Evolutionary conservation across 2,329 filamentous ascomycete genomes (phyloP).

Genomic region (Pestalotiopsis sp.): DNA sequence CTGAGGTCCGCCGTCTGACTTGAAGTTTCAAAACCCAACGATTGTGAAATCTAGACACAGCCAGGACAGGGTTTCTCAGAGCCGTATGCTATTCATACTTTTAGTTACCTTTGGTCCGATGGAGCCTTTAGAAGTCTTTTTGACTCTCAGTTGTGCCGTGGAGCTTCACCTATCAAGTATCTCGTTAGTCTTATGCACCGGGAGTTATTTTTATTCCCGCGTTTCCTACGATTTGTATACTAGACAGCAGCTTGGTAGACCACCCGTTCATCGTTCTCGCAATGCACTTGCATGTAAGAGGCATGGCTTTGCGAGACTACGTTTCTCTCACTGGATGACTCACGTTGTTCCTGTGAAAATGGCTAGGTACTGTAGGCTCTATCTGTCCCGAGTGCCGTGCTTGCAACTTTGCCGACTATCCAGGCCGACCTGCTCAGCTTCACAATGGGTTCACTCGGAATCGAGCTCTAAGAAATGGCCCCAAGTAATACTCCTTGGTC

Average conservation of each 20-base stretch:
- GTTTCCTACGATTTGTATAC: neutral
- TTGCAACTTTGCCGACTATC: neutral
- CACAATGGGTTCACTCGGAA: neutral
- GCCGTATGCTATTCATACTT: too few relatives aligned
- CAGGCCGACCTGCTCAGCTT: neutral
- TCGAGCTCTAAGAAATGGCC: neutral
- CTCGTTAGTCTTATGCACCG: neutral
- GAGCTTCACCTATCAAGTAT: neutral
- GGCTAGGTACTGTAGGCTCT: too few relatives aligned
- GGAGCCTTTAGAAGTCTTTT: neutral
- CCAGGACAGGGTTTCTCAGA: too few relatives aligned
- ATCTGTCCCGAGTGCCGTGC: neutral
- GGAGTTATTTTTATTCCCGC: neutral
- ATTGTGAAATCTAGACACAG: neutral
- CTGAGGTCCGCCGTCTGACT: neutral
- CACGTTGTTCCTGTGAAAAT: neutral
- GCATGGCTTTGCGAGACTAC: neutral
- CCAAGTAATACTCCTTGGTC: neutral
- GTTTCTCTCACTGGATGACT: neutral
- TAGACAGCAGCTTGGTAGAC: neutral
- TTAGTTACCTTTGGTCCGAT: neutral
- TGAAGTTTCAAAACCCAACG: neutral
- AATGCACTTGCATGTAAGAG: neutral
- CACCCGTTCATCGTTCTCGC: neutral
- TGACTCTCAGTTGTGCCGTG: too few relatives aligned